These are phyloP conservation scores for Salvia splendens DNA, from an alignment of 257 asterid species.

Conservation along the genomic window DNA sequence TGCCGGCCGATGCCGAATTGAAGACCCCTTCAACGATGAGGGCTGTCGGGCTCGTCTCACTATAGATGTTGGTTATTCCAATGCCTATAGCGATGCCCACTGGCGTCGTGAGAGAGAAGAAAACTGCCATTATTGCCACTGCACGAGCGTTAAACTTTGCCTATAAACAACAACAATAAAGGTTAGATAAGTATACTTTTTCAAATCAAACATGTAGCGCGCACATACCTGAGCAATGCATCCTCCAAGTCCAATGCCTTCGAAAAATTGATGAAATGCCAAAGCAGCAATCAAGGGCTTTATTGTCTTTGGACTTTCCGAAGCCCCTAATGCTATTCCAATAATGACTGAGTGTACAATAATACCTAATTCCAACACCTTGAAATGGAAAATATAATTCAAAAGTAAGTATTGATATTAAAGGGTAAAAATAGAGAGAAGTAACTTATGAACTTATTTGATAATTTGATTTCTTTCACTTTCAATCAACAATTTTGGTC, in stretches of 20 bases:
- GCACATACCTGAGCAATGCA: slow-evolving; percentile 45
- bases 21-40: slow-evolving; percentile 38
- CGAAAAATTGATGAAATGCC: slow-evolving; percentile 52
- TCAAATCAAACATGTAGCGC: too few species aligned
- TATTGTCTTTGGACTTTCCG: slow-evolving; percentile 45
- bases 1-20: slow-evolving; percentile 47
- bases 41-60: slow-evolving; percentile 37
- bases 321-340: slow-evolving; percentile 54
- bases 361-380: slow-evolving; percentile 57
- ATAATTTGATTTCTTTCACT: too few species aligned
- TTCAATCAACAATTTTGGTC: too few species aligned
- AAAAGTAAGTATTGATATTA: too few species aligned
- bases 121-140: slow-evolving; percentile 29
- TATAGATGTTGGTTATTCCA: slow-evolving; percentile 38
- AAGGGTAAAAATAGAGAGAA: too few species aligned
- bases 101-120: slow-evolving; percentile 45
- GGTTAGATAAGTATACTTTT: too few species aligned
- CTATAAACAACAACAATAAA: slow-evolving; percentile 13
- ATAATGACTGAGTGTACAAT: slow-evolving; percentile 49
- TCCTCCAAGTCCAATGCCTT: slow-evolving; percentile 59
- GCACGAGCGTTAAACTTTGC: slow-evolving; percentile 37
- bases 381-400: too few species aligned
- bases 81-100: slow-evolving; percentile 40
- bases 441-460: too few species aligned
- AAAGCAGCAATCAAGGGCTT: slow-evolving; percentile 48